phyloP scores from a whole-genome alignment of 2,329 filamentous ascomycete genomes.

The Thelonectria blattea region DNA sequence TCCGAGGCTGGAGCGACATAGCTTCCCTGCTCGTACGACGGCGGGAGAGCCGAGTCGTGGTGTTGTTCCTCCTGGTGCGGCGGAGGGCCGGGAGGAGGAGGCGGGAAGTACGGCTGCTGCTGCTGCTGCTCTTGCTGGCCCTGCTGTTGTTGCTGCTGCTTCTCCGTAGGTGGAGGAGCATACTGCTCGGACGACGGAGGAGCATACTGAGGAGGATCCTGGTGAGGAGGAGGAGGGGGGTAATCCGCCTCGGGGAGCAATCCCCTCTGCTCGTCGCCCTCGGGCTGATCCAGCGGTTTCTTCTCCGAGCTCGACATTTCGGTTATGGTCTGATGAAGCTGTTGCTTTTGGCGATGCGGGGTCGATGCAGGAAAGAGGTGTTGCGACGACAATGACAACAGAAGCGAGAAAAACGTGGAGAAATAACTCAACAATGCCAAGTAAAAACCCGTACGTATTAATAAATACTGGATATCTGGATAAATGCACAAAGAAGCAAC shows the following conservation, averaged over 20 bases:
- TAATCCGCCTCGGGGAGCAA: slow-evolving; percentile 7
- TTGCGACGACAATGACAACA: background rate
- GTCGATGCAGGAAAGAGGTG: background rate
- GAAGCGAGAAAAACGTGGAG: background rate
- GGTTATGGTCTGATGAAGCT: background rate
- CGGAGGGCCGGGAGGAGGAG: slow-evolving; percentile 35
- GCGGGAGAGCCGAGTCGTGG: slow-evolving; percentile 12
- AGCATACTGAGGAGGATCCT: background rate
- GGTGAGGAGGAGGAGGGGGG: background rate
- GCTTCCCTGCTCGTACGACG: slow-evolving; percentile 15
- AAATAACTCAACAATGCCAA: background rate
- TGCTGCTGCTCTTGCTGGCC: background rate
- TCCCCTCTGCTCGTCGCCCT: slow-evolving; percentile 7
- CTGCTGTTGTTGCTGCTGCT: background rate
- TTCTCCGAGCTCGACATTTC: slow-evolving; percentile 17
- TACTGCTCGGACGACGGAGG: background rate
- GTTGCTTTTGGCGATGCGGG: slow-evolving; percentile 3
- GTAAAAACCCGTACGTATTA: background rate
- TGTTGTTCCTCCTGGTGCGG: slow-evolving; percentile 26
- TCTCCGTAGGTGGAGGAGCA: too few species aligned
- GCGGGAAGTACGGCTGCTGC: slow-evolving; percentile 35
- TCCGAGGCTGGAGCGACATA: slow-evolving; percentile 3
- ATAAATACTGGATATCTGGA: background rate
- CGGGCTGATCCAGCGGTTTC: slow-evolving; percentile 4
- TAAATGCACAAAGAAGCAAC: background rate